Evolutionary conservation across 441 rosid species (phyloP).

Genomic region (Viola pubescens): DNA sequence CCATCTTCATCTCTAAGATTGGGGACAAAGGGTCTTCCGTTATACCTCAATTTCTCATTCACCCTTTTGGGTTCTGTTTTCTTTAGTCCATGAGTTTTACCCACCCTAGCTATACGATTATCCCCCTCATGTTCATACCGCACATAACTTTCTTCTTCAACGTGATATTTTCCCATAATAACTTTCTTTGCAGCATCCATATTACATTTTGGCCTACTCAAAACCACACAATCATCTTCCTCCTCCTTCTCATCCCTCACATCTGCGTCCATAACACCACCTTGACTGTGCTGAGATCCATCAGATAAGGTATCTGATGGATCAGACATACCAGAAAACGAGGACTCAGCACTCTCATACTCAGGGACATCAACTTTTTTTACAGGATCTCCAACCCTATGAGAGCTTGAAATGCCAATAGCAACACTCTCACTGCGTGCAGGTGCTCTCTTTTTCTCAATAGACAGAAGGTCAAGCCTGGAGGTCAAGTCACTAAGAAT

Average conservation of each 20-base stretch:
- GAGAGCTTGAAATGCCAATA: conserved; percentile 6
- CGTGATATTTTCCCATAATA: conserved; percentile 21
- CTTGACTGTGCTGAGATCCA: conserved; percentile 10
- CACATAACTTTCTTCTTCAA: conserved; percentile 20
- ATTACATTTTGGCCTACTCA: not conserved
- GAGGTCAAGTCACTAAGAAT: conserved; percentile 67
- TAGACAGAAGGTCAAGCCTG: conserved; percentile 66
- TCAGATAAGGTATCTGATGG: conserved; percentile 27
- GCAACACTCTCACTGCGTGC: conserved; percentile 19
- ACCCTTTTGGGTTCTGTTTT: conserved; percentile 24
- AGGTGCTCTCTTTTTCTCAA: conserved; percentile 46
- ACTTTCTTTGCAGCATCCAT: conserved; percentile 2
- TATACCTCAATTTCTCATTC: conserved; percentile 32
- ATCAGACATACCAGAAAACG: conserved; percentile 33
- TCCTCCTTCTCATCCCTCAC: conserved; percentile 21
- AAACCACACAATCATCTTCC: conserved; percentile 10
- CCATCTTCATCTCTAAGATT: conserved; percentile 21
- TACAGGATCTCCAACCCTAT: conserved; percentile 5
- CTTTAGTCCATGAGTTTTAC: conserved; percentile 19
- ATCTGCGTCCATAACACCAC: conserved; percentile 11
- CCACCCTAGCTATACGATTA: conserved; percentile 16
- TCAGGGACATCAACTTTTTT: conserved; percentile 24
- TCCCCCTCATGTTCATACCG: conserved; percentile 16
- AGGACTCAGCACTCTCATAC: conserved; percentile 39
- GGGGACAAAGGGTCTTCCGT: conserved; percentile 31